Conservation (phyloP, 768 basidiomycete genomes). For the Candolleomyces efflorescens region DNA sequence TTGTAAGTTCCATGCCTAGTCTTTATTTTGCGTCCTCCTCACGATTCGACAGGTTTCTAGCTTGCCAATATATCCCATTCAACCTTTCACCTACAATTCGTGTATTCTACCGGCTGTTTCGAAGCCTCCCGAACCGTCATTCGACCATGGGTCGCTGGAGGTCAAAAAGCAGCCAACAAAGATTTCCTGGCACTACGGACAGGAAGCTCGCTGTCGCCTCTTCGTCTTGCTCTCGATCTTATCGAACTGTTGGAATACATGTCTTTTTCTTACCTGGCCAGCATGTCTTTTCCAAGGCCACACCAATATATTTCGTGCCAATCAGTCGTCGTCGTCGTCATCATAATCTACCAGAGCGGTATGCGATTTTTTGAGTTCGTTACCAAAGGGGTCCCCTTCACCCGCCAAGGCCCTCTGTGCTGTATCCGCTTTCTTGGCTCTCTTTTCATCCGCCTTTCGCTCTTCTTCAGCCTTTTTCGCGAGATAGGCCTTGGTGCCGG, state of each 20-base stretch:
- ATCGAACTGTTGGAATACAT: conserved; percentile 19
- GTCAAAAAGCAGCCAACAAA: conserved; percentile 34
- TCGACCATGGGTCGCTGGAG: conserved; percentile 23
- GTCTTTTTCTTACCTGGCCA: neutral
- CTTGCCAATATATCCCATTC: too few species aligned
- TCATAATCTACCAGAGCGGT: conserved; percentile 50
- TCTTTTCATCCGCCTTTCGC: conserved; percentile 62
- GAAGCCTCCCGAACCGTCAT: conserved; percentile 35
- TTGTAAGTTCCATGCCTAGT: conserved; percentile 45
- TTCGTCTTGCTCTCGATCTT: neutral
- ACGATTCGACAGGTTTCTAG: conserved; percentile 7
- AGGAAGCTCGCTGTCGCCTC: conserved; percentile 11
- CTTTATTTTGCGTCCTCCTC: conserved; percentile 21
- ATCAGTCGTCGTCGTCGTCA: conserved; percentile 57
- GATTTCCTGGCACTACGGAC: conserved; percentile 15
- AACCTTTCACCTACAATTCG: too few species aligned
- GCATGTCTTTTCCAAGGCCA: conserved; percentile 1
- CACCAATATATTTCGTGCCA: neutral
- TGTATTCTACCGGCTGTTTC: conserved; percentile 29
- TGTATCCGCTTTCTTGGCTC: conserved; percentile 56
- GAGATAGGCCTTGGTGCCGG: conserved; percentile 80
- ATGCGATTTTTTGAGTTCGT: conserved; percentile 36
- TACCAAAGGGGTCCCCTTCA: conserved; percentile 70
- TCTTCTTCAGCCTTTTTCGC: conserved; percentile 71
- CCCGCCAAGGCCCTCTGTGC: conserved; percentile 36